Evolutionary conservation across 352 stramenopile genomes (phyloP).

Genomic region (Globisporangium recalcitrans): DNA sequence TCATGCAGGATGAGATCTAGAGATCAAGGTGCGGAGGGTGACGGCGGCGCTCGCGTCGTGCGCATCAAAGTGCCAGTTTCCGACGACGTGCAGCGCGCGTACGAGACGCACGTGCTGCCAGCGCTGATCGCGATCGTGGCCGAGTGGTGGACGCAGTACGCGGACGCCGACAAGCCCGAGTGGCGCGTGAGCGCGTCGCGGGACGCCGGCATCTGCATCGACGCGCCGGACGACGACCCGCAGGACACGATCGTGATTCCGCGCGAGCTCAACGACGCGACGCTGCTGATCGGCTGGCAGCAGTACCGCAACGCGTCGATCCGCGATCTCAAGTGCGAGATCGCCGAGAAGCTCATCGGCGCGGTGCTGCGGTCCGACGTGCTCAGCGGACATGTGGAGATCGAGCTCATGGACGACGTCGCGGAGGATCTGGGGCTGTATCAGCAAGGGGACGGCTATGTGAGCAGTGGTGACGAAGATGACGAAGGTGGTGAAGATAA

Average conservation of each 20-base stretch:
- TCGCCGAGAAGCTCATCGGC: conserved; percentile 10
- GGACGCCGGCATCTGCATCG: conserved; percentile 7
- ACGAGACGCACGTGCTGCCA: background rate
- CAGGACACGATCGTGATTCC: conserved; percentile 12
- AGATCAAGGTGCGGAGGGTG: background rate
- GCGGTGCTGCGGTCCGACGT: background rate
- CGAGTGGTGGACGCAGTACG: conserved; percentile 6
- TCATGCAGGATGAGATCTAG: background rate
- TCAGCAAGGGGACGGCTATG: conserved; percentile 5
- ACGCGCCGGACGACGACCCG: conserved; percentile 12
- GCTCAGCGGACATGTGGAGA: conserved; percentile 2
- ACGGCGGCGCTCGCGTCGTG: background rate
- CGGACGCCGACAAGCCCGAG: background rate
- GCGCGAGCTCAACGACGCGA: conserved; percentile 6
- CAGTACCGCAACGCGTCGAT: conserved; percentile 11
- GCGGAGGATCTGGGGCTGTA: conserved; percentile 12
- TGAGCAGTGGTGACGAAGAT: background rate
- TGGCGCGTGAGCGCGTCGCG: conserved; percentile 1
- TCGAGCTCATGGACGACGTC: conserved; percentile 12
- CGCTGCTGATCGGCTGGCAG: conserved; percentile 13
- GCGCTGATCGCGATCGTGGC: background rate
- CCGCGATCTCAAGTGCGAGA: conserved; percentile 7
- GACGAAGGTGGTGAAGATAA: background rate
- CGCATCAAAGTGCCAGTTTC: background rate
- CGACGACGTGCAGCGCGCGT: background rate